Evolutionary conservation across 768 basidiomycete species (phyloP), one percentile per base, ranked within the genome.

Genomic region (Amanita muscaria): DNA sequence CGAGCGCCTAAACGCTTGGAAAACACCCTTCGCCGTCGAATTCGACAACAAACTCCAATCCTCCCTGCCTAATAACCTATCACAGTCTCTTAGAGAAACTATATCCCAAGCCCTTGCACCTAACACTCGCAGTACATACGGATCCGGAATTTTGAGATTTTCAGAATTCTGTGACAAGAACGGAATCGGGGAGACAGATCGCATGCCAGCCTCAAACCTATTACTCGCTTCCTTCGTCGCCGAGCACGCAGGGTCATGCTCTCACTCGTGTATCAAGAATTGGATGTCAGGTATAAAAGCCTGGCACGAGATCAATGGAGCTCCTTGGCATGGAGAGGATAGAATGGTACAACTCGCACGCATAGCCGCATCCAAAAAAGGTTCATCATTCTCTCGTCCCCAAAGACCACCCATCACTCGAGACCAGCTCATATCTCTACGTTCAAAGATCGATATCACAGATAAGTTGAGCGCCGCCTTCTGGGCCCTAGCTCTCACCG

Each of bases 241-340:
- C 1, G n/a, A 47, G 0, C 33, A 48, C 44, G 22, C 21, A 2
- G 58, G 60, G 0, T 7, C 23, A 0, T 40, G 50, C 0, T 52
- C 57, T 0, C 59, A 58, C 0, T 51, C 50, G 9, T 61, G 62
- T 0, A 53, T 68, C 18, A 51, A 52, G 1, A 53, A 50, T 1
- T 71, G 68, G 68, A 22, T 70, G 1, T 56, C 64, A 0, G 63
- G 64, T 1, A 21, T 71, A 0, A 48, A 59, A 0, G 53, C 53
- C 2, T 73, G 68, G 67, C 69, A 73, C 40, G 27, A 57, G 1
- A 3, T 59, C 9, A 53, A 67, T 25, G 40, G 55, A 5, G 67
- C 68, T 2, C 53, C 50, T 0, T 72, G 70, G 71, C 14, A 49
- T 23, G 63, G 65, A 1, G 57, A 57, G 9, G 55, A 61, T n/a